phyloP scores from a whole-genome alignment of 768 basidiomycete genomes.

The Tubosaeta sp. region DNA sequence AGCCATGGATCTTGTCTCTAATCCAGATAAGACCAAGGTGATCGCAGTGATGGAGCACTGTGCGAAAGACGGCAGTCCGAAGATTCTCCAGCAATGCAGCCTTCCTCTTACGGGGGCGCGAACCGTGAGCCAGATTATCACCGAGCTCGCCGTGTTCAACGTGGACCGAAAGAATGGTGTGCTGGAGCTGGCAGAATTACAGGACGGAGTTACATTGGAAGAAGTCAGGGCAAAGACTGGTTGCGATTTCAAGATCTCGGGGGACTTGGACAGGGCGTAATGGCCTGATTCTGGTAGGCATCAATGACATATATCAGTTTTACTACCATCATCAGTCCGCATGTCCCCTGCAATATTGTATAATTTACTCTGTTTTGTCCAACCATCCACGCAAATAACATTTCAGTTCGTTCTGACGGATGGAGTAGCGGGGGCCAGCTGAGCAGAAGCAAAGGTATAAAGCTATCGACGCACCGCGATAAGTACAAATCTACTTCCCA shows the following conservation, averaged over 20 bases:
- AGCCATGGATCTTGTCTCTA: conserved; percentile 95
- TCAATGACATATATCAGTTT: not conserved
- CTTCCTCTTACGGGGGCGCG: conserved; percentile 88
- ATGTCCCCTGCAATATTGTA: no score
- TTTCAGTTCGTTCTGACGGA: not conserved
- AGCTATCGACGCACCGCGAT: no score
- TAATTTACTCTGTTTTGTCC: no score
- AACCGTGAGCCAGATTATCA: conserved; percentile 87
- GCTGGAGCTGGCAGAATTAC: conserved; percentile 75
- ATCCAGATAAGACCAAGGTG: conserved; percentile 92
- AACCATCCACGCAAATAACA: not conserved
- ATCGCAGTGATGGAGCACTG: conserved; percentile 89
- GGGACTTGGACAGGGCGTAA: conserved; percentile 47
- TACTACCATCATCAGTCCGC: no score
- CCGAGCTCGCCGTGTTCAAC: conserved; percentile 87
- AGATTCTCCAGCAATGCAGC: conserved; percentile 76
- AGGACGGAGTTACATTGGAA: conserved; percentile 78
- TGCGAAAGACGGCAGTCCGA: conserved; percentile 85
- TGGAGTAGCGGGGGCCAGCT: not conserved
- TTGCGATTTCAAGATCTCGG: conserved; percentile 67
- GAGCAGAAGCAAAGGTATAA: no score
- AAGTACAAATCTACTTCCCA: conserved; percentile 1
- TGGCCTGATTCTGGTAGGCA: not conserved
- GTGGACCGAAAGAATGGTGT: conserved; percentile 74
- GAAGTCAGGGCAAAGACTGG: conserved; percentile 86